Conservation (phyloP, 345 rosid species). For the Sonneratia alba region DNA sequence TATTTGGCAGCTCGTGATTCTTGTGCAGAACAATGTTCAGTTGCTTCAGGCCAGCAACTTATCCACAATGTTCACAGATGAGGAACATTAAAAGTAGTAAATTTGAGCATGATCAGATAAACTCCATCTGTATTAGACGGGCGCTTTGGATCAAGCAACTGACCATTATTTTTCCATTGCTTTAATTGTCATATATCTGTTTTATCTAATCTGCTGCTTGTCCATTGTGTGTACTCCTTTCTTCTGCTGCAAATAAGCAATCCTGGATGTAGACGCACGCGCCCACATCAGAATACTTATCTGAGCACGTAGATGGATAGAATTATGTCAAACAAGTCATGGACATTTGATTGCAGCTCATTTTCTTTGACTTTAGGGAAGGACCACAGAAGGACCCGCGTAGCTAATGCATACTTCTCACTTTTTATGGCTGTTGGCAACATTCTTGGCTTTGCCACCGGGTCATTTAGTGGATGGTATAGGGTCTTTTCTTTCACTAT, state of each 20-base stretch:
- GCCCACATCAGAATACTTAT: neutral
- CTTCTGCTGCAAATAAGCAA: neutral
- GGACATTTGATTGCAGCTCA: conserved; percentile 13
- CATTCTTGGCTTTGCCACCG: conserved; percentile 83
- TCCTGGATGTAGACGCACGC: too few species aligned
- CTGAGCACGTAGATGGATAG: neutral
- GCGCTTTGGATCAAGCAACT: neutral
- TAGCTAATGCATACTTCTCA: conserved; percentile 89
- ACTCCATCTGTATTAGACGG: neutral
- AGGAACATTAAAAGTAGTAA: neutral
- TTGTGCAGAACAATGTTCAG: neutral
- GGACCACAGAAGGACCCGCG: conserved; percentile 78
- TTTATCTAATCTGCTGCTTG: neutral
- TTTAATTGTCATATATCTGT: neutral
- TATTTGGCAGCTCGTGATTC: neutral
- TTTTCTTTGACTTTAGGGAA: conserved; percentile 41
- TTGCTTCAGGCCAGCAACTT: neutral
- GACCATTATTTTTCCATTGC: neutral
- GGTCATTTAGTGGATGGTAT: conserved; percentile 76
- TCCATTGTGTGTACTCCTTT: neutral
- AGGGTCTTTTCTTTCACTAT: conserved; percentile 67
- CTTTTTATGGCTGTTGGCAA: conserved; percentile 90
- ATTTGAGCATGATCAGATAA: neutral
- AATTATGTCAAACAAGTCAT: neutral
- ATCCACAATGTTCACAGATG: neutral